These are phyloP conservation scores for Hymenoscyphus infarciens DNA, from an alignment of 2,329 filamentous ascomycete species.

Conservation along the genomic window DNA sequence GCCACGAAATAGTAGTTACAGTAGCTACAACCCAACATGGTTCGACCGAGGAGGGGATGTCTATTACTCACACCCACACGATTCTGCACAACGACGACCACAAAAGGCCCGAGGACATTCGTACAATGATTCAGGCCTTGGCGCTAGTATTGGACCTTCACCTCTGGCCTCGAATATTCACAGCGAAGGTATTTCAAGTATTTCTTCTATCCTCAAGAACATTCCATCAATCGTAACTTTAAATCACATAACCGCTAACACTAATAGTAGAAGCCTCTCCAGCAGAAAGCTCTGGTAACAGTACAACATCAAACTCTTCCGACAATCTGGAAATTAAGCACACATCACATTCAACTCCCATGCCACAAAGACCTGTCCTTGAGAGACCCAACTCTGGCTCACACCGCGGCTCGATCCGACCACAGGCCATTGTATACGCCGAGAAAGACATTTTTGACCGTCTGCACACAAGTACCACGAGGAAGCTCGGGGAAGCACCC, in stretches of 20 bases:
- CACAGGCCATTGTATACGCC: slow-evolving; percentile 26
- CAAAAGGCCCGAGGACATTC: slow-evolving; percentile 24
- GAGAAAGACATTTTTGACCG: slow-evolving; percentile 32
- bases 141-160: slow-evolving; percentile 25
- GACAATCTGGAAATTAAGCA: slow-evolving; percentile 29
- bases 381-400: slow-evolving; percentile 7
- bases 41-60: slow-evolving; percentile 26
- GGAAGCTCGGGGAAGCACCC: slow-evolving; percentile 36
- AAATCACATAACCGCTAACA: slow-evolving; percentile 14
- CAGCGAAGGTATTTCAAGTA: slow-evolving; percentile 28
- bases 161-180: slow-evolving; percentile 29
- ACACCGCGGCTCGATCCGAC: slow-evolving; percentile 17
- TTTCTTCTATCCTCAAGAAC: neutral
- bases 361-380: slow-evolving; percentile 5
- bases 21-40: slow-evolving; percentile 32
- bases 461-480: slow-evolving; percentile 33
- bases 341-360: slow-evolving; percentile 7
- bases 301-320: slow-evolving; percentile 26
- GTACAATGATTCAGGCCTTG: slow-evolving; percentile 31
- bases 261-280: slow-evolving; percentile 26
- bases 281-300: slow-evolving; percentile 28
- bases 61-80: slow-evolving; percentile 14
- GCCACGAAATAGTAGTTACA: slow-evolving; percentile 28
- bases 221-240: neutral
- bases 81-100: slow-evolving; percentile 15